These are phyloP conservation scores for Skeletonema potamos DNA, from an alignment of 108 stramenopile genomes.

Conservation along the genomic window DNA sequence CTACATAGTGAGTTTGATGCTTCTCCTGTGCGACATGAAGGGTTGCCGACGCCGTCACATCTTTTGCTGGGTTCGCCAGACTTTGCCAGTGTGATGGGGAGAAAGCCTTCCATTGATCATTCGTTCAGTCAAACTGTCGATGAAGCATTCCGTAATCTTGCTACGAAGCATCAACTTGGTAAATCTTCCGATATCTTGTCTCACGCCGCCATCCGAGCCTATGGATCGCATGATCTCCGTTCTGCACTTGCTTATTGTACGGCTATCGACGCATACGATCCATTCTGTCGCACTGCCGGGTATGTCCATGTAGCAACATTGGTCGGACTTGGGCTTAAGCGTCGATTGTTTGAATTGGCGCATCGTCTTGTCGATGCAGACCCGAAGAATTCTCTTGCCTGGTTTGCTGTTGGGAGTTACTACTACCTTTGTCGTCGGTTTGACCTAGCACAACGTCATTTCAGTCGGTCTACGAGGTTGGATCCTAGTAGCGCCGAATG, in stretches of 20 bases:
- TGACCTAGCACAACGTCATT: constrained; percentile 92
- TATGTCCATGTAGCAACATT: constrained; percentile 79
- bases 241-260: constrained; percentile 66
- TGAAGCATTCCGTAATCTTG: constrained; percentile 62
- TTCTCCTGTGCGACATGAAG: constrained; percentile 18
- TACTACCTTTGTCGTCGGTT: constrained; percentile 85
- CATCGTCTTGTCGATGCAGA: constrained; percentile 91
- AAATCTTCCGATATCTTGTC: constrained; percentile 73
- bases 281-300: constrained; percentile 55
- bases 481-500: constrained; percentile 85
- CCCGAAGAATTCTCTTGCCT: constrained; percentile 80
- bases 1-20: constrained; percentile 9
- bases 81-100: constrained; percentile 6
- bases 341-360: constrained; percentile 87
- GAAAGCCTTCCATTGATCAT: constrained; percentile 1
- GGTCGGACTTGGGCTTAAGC: constrained; percentile 78
- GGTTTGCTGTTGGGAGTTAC: constrained; percentile 96
- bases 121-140: constrained; percentile 42
- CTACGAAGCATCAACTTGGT: constrained; percentile 53
- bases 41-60: constrained; percentile 26
- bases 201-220: constrained; percentile 74
- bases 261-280: constrained; percentile 65
- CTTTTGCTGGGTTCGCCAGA: constrained; percentile 17
- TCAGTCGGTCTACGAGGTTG: constrained; percentile 86
- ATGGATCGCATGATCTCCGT: constrained; percentile 62